A percentile compares a stretch with the other conserved stretches of the same genome.
Conservation (phyloP, 2,329 filamentous ascomycete species). For the Xylaria sp. region DNA sequence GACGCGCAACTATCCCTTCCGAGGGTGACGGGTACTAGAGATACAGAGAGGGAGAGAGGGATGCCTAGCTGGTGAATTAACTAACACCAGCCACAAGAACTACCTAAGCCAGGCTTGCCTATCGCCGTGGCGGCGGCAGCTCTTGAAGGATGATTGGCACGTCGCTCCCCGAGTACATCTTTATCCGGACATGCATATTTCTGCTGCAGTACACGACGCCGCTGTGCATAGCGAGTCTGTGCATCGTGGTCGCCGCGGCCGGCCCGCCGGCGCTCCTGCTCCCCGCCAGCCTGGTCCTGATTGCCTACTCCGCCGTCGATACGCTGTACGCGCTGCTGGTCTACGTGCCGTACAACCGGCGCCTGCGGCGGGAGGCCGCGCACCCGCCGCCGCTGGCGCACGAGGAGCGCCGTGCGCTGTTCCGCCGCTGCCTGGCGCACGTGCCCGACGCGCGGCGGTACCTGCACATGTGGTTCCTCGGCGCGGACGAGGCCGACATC, state of each 20-base stretch:
- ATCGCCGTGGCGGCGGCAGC: conserved; percentile 20
- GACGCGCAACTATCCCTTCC: no score
- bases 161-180: conserved; percentile 42
- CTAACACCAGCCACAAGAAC: conserved; percentile 3
- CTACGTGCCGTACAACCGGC: conserved; percentile 46
- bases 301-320: conserved; percentile 44
- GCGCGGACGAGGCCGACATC: conserved; percentile 59
- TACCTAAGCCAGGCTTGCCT: conserved; percentile 13
- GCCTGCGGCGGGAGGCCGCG: conserved; percentile 42
- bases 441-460: conserved; percentile 60
- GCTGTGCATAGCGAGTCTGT: conserved; percentile 40
- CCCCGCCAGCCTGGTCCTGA: conserved; percentile 25
- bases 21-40: no score
- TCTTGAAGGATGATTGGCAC: conserved; percentile 37
- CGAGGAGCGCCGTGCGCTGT: conserved; percentile 56
- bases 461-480: conserved; percentile 67
- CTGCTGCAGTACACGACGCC: conserved; percentile 48
- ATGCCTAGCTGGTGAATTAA: not conserved
- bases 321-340: conserved; percentile 45
- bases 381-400: conserved; percentile 47
- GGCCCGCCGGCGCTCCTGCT: conserved; percentile 22
- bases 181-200: conserved; percentile 50
- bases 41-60: not conserved
- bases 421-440: conserved; percentile 57
- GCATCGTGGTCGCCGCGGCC: conserved; percentile 27